Conservation (phyloP, 148 eudicot species). For the Camellia lanceoleosa region DNA sequence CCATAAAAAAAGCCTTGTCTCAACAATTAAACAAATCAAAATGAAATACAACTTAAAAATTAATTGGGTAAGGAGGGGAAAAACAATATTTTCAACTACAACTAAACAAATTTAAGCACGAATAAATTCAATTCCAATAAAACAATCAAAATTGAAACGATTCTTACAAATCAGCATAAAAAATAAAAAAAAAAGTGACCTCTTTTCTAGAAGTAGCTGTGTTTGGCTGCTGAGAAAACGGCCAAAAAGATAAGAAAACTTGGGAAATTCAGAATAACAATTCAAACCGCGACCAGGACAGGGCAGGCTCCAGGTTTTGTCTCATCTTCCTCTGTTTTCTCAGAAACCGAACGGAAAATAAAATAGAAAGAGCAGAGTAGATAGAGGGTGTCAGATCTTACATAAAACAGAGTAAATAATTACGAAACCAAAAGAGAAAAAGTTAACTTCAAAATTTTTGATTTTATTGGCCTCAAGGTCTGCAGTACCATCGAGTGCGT, state of each 20-base stretch:
- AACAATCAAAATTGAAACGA: neutral
- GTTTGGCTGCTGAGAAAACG: neutral
- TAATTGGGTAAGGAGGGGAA: neutral
- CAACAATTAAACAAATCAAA: neutral
- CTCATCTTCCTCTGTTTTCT: conserved; percentile 4
- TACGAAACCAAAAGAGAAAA: neutral
- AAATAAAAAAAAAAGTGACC: neutral
- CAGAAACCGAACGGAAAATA: neutral
- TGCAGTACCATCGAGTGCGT: neutral
- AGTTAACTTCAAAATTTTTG: neutral
- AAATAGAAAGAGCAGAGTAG: neutral
- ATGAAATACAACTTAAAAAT: too few relatives aligned
- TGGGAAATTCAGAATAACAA: neutral
- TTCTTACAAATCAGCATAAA: neutral
- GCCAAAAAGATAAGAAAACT: neutral
- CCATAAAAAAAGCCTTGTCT: neutral
- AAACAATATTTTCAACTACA: neutral
- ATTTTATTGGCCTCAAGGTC: neutral
- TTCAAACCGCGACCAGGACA: neutral
- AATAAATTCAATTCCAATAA: neutral
- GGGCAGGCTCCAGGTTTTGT: neutral
- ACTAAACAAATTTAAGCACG: neutral
- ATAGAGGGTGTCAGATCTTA: neutral
- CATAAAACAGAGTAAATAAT: neutral
- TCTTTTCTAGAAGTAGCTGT: neutral